A percentile compares a stretch with the other conserved stretches of the same genome.
phyloP scores from a whole-genome alignment of 441 rosid genomes.

The Corymbia calophylla region DNA sequence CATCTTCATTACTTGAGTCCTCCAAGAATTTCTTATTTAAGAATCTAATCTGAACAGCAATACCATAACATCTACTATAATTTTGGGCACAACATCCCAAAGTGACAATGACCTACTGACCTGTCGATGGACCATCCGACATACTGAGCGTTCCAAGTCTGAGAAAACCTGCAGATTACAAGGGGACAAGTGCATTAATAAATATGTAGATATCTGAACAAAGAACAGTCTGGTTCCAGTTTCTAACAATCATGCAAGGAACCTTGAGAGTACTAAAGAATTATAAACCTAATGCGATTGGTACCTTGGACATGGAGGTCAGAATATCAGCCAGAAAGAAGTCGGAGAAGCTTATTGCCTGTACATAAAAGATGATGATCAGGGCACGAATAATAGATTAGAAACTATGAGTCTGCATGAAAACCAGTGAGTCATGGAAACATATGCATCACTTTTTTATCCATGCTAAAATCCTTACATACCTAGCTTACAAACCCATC shows the following conservation, averaged over 20 bases:
- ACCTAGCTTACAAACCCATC: not conserved
- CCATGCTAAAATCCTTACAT: not conserved
- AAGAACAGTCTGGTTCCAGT: not conserved
- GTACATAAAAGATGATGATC: conserved; percentile 18
- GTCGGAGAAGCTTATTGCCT: conserved; percentile 88
- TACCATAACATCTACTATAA: not conserved
- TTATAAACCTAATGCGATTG: not conserved
- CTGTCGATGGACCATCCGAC: conserved; percentile 97
- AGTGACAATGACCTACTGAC: conserved; percentile 33
- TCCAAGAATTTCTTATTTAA: not conserved
- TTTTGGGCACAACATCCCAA: not conserved
- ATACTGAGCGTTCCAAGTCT: conserved; percentile 90
- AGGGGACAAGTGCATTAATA: not conserved
- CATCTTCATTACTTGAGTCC: not conserved
- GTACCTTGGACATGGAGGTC: conserved; percentile 97
- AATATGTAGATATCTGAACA: not conserved
- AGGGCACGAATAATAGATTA: not conserved
- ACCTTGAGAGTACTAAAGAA: not conserved
- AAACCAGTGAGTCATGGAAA: not conserved
- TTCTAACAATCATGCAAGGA: not conserved
- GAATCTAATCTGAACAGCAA: not conserved
- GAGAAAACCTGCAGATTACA: conserved; percentile 67
- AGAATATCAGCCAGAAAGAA: conserved; percentile 94
- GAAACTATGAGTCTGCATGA: not conserved
- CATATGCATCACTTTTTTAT: not conserved